Evolutionary conservation across 2,329 filamentous ascomycete species (phyloP), one percentile per base, ranked within the genome.

Genomic region (Fusarium tanahbumbuense): DNA sequence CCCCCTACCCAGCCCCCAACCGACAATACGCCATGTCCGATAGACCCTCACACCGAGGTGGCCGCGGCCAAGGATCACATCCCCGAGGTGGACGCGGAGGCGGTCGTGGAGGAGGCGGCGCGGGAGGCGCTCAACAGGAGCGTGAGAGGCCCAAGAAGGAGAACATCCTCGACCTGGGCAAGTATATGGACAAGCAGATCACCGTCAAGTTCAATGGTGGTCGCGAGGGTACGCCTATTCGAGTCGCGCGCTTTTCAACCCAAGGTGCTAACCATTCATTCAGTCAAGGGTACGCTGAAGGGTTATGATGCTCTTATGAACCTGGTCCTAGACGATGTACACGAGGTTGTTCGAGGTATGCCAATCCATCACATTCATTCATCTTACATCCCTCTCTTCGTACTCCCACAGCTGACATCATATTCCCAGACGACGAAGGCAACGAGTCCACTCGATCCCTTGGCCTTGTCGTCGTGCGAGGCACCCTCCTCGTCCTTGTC

Each of bases 251-350:
- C 20, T 16, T 22, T 22, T 15, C 3, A 32, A 22, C 8, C n/a
- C 6, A 9, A 20, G 11, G 13, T 48, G 50, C 71, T 75, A 54
- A 75, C 49, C 16, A 46, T 12, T 18, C 25, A 22, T 41, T 32
- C 76, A 97, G 95, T 97, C 60, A 91, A 90, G 53, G 96, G 96
- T 55, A 93, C 89, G 2, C 85, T 99, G 44, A 98, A 98, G 81
- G 96, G 96, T 68, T 98, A 94, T 80, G 96, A 99, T 79, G 94
- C 96, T 75, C 86, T 99, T 65, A 98, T 98, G 94, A 99, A 99
- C 80, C 86, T 99, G 67, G 96, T 99, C 27, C 85, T 99, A 60
- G 96, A 98, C 77, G 93, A 98, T 74, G 95, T 97, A 55, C 90
- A 96, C 79, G 96, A 99, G 80, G 87, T 91, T 49, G 90, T 98